Base-by-base conservation (phyloP, 208 protist species). In the Trypanosoma caninum region DNA sequence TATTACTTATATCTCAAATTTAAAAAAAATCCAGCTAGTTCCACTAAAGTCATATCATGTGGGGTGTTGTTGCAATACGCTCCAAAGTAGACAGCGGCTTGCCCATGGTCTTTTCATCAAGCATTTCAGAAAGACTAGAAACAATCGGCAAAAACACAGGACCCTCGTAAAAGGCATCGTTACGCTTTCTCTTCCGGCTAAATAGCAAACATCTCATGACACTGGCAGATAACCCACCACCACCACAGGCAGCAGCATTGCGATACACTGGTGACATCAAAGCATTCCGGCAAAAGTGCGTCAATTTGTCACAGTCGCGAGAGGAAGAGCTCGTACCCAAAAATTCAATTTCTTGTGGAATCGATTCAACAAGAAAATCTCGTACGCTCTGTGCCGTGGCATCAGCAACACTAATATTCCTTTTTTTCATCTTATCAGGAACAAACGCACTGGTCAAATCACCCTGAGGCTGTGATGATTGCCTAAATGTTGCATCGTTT, bases 261-360 rank as follows among this genome's bases (percentile, higher is more conserved):
- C 25, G 16, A 18, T 23, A 23, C 13, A 63, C 28, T 23, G 74
- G 68, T 23, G 74, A 69, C 42, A 83, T 79, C 40, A 84, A 28
- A 33, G 67, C 63, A 76, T 72, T 74, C 22, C 86, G 66, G 47
- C 80, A 86, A 10, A 93, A 47, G 38, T 78, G 66, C 5, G 80
- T 86, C 3, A 93, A 61, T 53, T 84, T 80, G 42, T 89, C 82
- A 50, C 82, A 87, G 72, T 88, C 80, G 14, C 86, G 86, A 46
- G 76, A 85, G 0, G 82, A 76, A 1, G 74, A 62, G 41, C 86
- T 89, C 35, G 69, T 63, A 10, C 73, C 72, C 41, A 68, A 76
- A 57, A 87, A 82, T 10, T 65, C 62, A 33, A 89, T 73, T 59
- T 89, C 86, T 34, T 74, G 66, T 10, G 81, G 78, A 58, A 93